Evolutionary conservation across 1,284 basidiomycete species (phyloP), one percentile per base, ranked within the genome.

Genomic region (Exobasidium cylindrosporum): DNA sequence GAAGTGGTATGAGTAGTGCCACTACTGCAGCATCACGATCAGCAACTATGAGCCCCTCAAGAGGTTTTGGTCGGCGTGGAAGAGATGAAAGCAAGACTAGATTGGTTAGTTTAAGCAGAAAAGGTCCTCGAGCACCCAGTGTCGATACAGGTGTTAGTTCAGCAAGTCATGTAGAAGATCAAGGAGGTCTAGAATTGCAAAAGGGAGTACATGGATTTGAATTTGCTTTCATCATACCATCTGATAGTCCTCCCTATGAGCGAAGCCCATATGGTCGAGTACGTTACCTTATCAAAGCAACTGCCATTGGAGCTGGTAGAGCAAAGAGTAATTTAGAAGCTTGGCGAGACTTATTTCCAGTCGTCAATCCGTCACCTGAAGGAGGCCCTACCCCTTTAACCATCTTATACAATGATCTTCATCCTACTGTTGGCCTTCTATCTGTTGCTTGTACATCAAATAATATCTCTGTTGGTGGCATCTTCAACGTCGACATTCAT

Each of bases 151-250:
- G 31, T 30, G 26, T 29, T 23, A n/a, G 49, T 10, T n/a, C 26
- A 3, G 14, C 43, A 1, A 24, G 60, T 57, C 7, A 40, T 40
- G 10, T 10, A 17, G 66, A 72, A 29, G 62, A 58, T 1, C 35
- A 52, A 4, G 68, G 70, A 21, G 77, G 77, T 1, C 54, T 79
- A 1, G 72, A 73, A 31, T 64, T 79, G 30, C 66, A 65, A 21
- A 78, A 77, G 43, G 77, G 77, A n/a, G 75, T 79, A 2, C 77
- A 79, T 55, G 75, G 75, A n/a, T 79, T 79, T 40, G 77, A 79
- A 35, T 79, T 78, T 52, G 76, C 77, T 10, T 79, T 79, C 44
- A 79, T 78, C 58, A 66, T 79, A 17, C 75, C 75, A 0, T 69
- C 76, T 35, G 72, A 77, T 56, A 66, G 70, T 21, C 72, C 77